Evolutionary conservation across 345 rosid genomes (phyloP), one percentile per base, ranked within the genome.

Genomic region (Hibiscus trionum): DNA sequence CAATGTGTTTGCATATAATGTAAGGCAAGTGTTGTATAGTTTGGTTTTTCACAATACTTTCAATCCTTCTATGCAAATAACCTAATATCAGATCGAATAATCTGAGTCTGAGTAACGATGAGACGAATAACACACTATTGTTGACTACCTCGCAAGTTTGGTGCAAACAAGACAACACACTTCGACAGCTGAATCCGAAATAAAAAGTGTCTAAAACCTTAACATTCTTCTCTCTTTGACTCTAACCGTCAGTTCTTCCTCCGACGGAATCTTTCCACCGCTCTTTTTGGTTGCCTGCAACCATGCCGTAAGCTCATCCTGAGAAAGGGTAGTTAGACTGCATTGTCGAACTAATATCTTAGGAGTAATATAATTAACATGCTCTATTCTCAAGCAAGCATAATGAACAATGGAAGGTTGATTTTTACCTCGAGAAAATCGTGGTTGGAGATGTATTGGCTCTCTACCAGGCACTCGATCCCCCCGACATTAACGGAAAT

Each of bases 291-390:
- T 78, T 4, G 74, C 80, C 3, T 27, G 39, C 90, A 91, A 87
- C 96, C 98, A 94, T n/a, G 85, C 86, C 74, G 76, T 81, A n/a
- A 94, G 84, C 86, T 94, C 97, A 17, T 91, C 93, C 97, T 90
- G 82, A 76, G 62, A 71, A 46, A 77, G 0, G 7, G 42, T 64
- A 33, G 11, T 5, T 14, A 52, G 39, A 17, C 33, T 11, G 27
- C 9, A 26, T 55, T 7, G 10, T 55, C 24, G 8, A 17, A 17
- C 26, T 55, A 17, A 7, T n/a, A 49, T 49, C 55, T 49, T 49
- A 50, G 2, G 59, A 17, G 11, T n/a, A 17, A 55, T 55, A 26
- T 15, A 50, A 4, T 50, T 15, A 16, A 15, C n/a, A 50, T 14
- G 26, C 59, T 55, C 7, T 26, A 55, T 8, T 17, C 26, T 62